Conservation (phyloP, 495 filamentous ascomycete species). For the Penicillium coffeae region DNA sequence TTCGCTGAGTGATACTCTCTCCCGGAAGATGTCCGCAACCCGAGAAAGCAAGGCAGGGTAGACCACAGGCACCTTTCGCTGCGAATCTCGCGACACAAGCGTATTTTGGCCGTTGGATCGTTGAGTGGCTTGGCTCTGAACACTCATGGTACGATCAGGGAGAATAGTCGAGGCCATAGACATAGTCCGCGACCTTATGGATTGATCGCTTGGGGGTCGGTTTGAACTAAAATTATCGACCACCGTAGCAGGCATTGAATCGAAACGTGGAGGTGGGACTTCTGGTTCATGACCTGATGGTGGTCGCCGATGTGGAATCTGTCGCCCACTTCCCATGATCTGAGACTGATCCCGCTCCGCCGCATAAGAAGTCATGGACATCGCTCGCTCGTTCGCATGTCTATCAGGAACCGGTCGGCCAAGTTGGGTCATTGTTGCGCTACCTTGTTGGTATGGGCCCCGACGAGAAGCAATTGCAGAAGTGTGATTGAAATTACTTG, state of each 20-base stretch:
- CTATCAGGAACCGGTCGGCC: constrained; percentile 87
- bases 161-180: constrained; percentile 84
- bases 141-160: constrained; percentile 47
- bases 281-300: constrained; percentile 47
- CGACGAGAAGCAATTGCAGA: constrained; percentile 73
- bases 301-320: constrained; percentile 68
- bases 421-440: constrained; percentile 72
- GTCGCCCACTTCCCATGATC: constrained; percentile 77
- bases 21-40: constrained; percentile 86
- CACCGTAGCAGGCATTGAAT: constrained; percentile 20
- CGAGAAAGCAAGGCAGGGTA: constrained; percentile 89
- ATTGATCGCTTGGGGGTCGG: constrained; percentile 44
- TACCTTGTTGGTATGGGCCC: constrained; percentile 60
- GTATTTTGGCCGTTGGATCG: constrained; percentile 32
- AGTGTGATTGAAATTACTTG: constrained; percentile 61
- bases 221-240: constrained; percentile 24
- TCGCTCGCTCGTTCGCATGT: constrained; percentile 79
- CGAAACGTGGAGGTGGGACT: constrained; percentile 12
- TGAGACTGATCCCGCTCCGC: constrained; percentile 75
- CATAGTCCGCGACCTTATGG: constrained; percentile 59
- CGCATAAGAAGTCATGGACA: constrained; percentile 89
- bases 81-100: constrained; percentile 42
- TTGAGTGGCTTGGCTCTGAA: constrained; percentile 37
- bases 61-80: constrained; percentile 69
- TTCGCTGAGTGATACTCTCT: constrained; percentile 76